Evolutionary conservation across 1,284 basidiomycete species (phyloP).

Genomic region (Mycena sp.): DNA sequence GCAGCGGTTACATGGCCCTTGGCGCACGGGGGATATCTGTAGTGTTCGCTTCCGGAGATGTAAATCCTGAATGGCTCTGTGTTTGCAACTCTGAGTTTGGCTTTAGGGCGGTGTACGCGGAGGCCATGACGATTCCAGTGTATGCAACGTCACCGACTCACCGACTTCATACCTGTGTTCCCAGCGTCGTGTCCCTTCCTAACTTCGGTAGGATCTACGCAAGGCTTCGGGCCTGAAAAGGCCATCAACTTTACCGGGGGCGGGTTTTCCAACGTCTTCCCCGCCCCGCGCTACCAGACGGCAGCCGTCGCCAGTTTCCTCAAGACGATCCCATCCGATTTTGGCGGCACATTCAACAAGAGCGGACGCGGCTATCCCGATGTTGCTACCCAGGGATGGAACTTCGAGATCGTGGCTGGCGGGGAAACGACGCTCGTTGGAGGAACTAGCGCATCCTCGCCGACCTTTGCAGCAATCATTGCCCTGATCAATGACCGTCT

Average conservation of each 20-base stretch:
- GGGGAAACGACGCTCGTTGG: no score
- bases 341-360: no score
- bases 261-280: slow-evolving; percentile 60
- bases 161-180: slow-evolving; percentile 14
- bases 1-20: slow-evolving; percentile 44
- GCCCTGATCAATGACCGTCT: no score
- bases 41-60: slow-evolving; percentile 58
- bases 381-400: no score
- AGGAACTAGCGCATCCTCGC: no score
- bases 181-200: slow-evolving; percentile 17
- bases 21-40: slow-evolving; percentile 51
- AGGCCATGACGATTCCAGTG: background rate
- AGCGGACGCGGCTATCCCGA: no score
- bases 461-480: no score
- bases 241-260: slow-evolving; percentile 42
- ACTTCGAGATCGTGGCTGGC: no score
- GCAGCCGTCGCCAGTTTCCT: slow-evolving; percentile 5
- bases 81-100: background rate
- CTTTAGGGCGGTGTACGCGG: slow-evolving; percentile 18
- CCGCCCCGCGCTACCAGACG: slow-evolving; percentile 9
- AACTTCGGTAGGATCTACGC: slow-evolving; percentile 19
- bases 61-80: background rate
- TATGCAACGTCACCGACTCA: slow-evolving; percentile 9
- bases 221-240: slow-evolving; percentile 18
- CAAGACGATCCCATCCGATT: no score